Evolutionary conservation across 2,329 filamentous ascomycete species (phyloP).

Genomic region (Fusarium sacchari): DNA sequence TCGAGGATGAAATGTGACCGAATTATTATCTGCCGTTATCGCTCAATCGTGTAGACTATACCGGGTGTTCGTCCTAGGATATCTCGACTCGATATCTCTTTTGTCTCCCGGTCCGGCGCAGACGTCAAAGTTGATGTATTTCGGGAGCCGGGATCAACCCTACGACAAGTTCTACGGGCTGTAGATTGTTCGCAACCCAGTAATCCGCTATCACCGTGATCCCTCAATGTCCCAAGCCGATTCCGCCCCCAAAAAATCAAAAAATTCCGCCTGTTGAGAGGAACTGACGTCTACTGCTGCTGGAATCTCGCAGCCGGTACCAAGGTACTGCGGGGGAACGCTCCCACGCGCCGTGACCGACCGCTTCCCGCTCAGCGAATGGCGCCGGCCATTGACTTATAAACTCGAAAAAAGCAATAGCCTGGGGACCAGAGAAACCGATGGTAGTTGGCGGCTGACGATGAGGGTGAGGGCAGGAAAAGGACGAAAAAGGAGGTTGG

Average conservation of each 20-base stretch:
- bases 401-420: slow-evolving; percentile 26
- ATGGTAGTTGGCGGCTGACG: slow-evolving; percentile 10
- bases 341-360: slow-evolving; percentile 69
- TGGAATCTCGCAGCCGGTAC: slow-evolving; percentile 47
- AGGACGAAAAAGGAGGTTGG: slow-evolving; percentile 2
- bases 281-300: slow-evolving; percentile 32
- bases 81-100: slow-evolving; percentile 1
- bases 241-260: slow-evolving; percentile 24
- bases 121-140: slow-evolving; percentile 17
- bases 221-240: slow-evolving; percentile 10
- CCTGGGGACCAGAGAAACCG: slow-evolving; percentile 21
- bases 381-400: slow-evolving; percentile 66
- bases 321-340: slow-evolving; percentile 67
- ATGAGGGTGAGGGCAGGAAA: slow-evolving; percentile 13
- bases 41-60: neutral
- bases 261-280: slow-evolving; percentile 9
- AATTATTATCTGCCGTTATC: slow-evolving; percentile 5
- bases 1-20: neutral
- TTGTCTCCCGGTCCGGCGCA: slow-evolving; percentile 14
- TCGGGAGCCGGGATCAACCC: slow-evolving; percentile 8
- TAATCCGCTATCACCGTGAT: slow-evolving; percentile 12
- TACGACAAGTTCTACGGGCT: neutral
- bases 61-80: neutral
- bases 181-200: slow-evolving; percentile 5
- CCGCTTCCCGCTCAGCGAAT: slow-evolving; percentile 63